Base-by-base conservation (phyloP, 2,329 filamentous ascomycete genomes). In the Metarhizium humberi region DNA sequence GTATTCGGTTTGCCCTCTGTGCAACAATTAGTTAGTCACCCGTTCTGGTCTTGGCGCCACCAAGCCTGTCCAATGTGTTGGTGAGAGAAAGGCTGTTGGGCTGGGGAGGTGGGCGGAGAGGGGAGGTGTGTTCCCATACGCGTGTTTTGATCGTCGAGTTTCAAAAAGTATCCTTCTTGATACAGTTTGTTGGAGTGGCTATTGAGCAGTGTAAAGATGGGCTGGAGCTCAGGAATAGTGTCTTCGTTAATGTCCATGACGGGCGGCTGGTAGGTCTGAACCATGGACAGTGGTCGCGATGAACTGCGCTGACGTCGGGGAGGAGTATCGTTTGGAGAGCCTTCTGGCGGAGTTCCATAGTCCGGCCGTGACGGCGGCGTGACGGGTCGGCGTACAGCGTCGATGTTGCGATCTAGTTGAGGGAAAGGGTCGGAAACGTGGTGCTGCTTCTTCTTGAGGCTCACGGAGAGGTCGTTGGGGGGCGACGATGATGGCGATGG, bases 91-190 rank as follows among this genome's bases (percentile, higher is more conserved):
- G 32, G 32, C 32, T 34, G 10, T 11, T 34, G 10, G 20, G 20
- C 36, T 16, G 6, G 25, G 25, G 18, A 18, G 18, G 18, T 2
- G 18, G 45, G 20, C 48, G n/a, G 43, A 4, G 48, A 55, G 45
- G 46, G 20, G 51, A 20, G 55, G 34, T 49, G 52, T 45, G 38
- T 56, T 82, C 18, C 45, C 90, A 64, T 81, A 96, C 92, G 86
- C 55, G 85, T 86, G 66, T 97, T 95, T 63, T 96, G 85, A 71
- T 99, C 94, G 70, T 96, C 92, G 51, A 99, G 77, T 73, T 97
- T 99, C 63, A 99, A 74, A 62, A 99, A 97, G 67, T 97, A 99
- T 42, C 94, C 94, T 73, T 99, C 94, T 63, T 96, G 92, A 69
- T 97, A 99, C 55, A 97, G 77, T 74, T 97, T 97, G 72, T 96